phyloP scores from a whole-genome alignment of 306 rosid species.

The Hippophae gyantsensis region DNA sequence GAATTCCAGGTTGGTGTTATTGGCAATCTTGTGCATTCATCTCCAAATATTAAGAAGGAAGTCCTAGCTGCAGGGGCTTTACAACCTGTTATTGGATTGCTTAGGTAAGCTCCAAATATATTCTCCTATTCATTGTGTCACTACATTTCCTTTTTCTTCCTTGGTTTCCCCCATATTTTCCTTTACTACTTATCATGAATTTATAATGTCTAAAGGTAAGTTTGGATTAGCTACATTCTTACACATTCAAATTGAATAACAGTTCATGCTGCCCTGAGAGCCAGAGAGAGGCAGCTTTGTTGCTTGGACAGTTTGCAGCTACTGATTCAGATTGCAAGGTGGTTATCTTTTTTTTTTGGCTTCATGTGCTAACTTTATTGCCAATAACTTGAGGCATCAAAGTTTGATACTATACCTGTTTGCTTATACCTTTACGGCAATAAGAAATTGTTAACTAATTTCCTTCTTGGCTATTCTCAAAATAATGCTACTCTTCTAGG shows the following conservation, averaged over 20 bases:
- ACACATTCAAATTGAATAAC: constrained; percentile 18
- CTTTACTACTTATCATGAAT: too few relatives aligned
- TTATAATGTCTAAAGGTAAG: background rate
- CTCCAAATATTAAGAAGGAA: constrained; percentile 91
- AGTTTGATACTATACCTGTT: background rate
- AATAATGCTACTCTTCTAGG: too few relatives aligned
- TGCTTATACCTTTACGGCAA: background rate
- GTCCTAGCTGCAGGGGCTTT: constrained; percentile 94
- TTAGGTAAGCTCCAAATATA: constrained; percentile 39
- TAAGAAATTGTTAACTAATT: background rate
- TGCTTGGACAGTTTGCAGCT: constrained; percentile 97
- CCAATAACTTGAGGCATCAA: constrained; percentile 1
- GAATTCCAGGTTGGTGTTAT: constrained; percentile 88
- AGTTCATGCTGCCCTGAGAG: constrained; percentile 97
- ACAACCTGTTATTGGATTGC: constrained; percentile 96
- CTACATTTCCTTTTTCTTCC: background rate
- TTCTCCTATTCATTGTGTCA: background rate
- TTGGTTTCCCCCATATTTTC: background rate
- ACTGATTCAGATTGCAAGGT: constrained; percentile 99
- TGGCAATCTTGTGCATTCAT: constrained; percentile 94
- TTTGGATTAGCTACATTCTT: background rate
- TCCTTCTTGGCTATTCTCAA: too few relatives aligned
- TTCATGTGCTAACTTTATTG: constrained; percentile 7
- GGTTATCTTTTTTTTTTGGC: constrained; percentile 7
- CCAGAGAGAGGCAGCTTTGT: constrained; percentile 96